phyloP scores from a whole-genome alignment of 345 rosid genomes.

The Sisymbrium irio region DNA sequence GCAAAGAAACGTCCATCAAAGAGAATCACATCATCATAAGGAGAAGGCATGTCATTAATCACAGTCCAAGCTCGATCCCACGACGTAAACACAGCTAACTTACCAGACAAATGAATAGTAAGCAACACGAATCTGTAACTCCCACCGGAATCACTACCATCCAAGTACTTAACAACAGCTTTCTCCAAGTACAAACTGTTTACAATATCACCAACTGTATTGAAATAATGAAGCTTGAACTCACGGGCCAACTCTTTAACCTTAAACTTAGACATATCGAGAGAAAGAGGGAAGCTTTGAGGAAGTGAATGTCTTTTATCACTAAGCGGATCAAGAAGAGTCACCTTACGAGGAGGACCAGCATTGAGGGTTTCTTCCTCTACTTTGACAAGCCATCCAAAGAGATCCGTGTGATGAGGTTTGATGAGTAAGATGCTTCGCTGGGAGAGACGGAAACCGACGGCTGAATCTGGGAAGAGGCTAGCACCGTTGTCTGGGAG shows the following conservation, averaged over 20 bases:
- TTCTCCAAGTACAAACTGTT: slow-evolving; percentile 71
- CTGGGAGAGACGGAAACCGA: slow-evolving; percentile 62
- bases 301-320: slow-evolving; percentile 37
- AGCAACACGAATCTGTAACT: slow-evolving; percentile 56
- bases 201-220: slow-evolving; percentile 31
- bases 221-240: slow-evolving; percentile 56
- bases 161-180: slow-evolving; percentile 50
- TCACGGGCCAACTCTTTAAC: slow-evolving; percentile 65
- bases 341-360: slow-evolving; percentile 31
- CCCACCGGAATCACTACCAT: slow-evolving; percentile 7
- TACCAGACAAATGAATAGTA: slow-evolving; percentile 86
- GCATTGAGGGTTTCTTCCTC: slow-evolving; percentile 45
- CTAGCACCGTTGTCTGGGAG: slow-evolving; percentile 56
- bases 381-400: slow-evolving; percentile 65
- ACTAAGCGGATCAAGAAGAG: slow-evolving; percentile 65
- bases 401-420: slow-evolving; percentile 28
- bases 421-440: slow-evolving; percentile 59
- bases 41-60: slow-evolving; percentile 70
- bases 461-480: slow-evolving; percentile 35
- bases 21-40: slow-evolving; percentile 79
- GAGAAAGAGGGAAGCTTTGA: slow-evolving; percentile 40
- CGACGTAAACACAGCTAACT: slow-evolving; percentile 68
- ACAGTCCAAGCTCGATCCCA: slow-evolving; percentile 64
- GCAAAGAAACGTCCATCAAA: slow-evolving; percentile 59
- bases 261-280: slow-evolving; percentile 46